Percentiles rank a stretch among this genome's conserved stretches.
These are phyloP conservation scores for Pugionium dolabratum DNA, from an alignment of 345 rosid species.

Conservation along the genomic window DNA sequence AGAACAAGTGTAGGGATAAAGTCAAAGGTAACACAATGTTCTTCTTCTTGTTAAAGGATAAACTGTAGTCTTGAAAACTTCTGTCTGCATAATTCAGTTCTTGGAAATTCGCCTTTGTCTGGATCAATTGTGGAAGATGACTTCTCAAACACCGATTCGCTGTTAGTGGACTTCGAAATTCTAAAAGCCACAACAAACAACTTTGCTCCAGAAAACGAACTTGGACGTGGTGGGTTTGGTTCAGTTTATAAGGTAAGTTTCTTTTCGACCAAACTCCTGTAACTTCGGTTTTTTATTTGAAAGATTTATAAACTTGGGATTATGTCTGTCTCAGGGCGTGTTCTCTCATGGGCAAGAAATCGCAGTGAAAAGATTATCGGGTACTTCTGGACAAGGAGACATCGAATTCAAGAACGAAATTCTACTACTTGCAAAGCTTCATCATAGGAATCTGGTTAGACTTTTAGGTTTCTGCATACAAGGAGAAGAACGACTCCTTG, in stretches of 20 bases:
- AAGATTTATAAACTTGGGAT: background rate
- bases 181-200: slow-evolving; percentile 49
- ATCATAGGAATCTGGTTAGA: slow-evolving; percentile 52
- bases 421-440: slow-evolving; percentile 50
- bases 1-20: slow-evolving; percentile 12
- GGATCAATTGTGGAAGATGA: slow-evolving; percentile 32
- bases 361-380: slow-evolving; percentile 54
- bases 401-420: slow-evolving; percentile 54
- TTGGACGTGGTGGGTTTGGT: slow-evolving; percentile 69
- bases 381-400: slow-evolving; percentile 47
- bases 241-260: slow-evolving; percentile 50
- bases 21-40: slow-evolving; percentile 24
- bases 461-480: slow-evolving; percentile 48
- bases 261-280: background rate
- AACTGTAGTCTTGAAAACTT: background rate
- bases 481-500: slow-evolving; percentile 47
- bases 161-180: slow-evolving; percentile 41
- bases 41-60: slow-evolving; percentile 11
- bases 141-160: slow-evolving; percentile 40
- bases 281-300: background rate
- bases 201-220: slow-evolving; percentile 47
- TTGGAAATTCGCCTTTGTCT: slow-evolving; percentile 22
- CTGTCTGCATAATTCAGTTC: slow-evolving; percentile 9
- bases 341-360: slow-evolving; percentile 42
- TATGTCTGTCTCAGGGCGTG: slow-evolving; percentile 43